These are phyloP conservation scores for Coccomyxa subellipsoidea DNA, from an alignment of 163 green algal genomes.

Conservation along the genomic window DNA sequence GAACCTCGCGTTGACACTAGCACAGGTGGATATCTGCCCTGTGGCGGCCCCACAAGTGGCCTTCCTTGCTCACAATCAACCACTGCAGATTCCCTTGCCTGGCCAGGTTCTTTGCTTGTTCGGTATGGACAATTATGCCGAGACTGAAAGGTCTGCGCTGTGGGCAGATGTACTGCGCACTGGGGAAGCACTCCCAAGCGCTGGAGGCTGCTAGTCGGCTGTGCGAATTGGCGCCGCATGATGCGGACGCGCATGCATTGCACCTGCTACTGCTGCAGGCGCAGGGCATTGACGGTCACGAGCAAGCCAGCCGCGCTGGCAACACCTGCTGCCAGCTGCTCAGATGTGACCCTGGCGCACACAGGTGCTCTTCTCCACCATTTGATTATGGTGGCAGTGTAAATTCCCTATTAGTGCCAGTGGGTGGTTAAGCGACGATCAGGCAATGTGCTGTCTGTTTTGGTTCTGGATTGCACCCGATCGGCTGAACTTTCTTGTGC, in stretches of 20 bases:
- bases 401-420: no score
- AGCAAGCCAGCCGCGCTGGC: neutral
- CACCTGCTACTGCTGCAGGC: neutral
- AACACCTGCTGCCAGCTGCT: neutral
- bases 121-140: no score
- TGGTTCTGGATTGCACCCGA: no score
- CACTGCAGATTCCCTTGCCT: no score
- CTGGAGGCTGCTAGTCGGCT: neutral
- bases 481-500: no score
- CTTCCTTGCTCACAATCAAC: no score
- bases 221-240: neutral
- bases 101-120: no score
- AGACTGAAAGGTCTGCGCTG: neutral
- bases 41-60: no score
- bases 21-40: neutral
- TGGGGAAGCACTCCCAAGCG: neutral
- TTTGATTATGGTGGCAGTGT: neutral
- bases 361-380: neutral
- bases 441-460: no score
- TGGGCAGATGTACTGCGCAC: neutral
- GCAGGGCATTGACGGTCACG: neutral
- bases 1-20: neutral
- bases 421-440: no score
- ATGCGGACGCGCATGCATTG: slow-evolving; percentile 6
- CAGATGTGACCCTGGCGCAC: neutral